Base-by-base conservation (phyloP, 139 green algal species). In the Haematococcus lacustris region DNA sequence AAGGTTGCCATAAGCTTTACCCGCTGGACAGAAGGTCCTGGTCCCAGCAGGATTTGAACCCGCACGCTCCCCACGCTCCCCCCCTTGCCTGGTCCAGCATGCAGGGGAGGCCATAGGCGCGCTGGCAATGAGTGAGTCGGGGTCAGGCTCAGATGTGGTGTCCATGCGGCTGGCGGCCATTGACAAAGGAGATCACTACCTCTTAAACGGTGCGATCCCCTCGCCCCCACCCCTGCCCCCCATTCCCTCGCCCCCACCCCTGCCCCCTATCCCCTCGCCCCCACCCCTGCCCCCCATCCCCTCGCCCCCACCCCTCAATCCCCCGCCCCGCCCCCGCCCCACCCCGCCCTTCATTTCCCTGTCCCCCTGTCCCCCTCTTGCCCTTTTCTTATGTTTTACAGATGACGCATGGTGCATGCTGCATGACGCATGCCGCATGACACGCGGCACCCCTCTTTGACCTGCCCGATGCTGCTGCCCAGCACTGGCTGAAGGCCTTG, bases 91-190 rank as follows among this genome's bases (percentile, higher is more conserved):
- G n/a, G n/a, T n/a, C n/a, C n/a, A n/a, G n/a, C 13, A 28, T 71
- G 35, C 80, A 89, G 93, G 93, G 13, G 92, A 97, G 71, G 75
- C 88, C 66, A 87, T 98, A 4, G 93, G 93, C 0, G 93, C 93
- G 0, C 83, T 98, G 40, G 82, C 93, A 6, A 98, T 98, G 84
- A 90, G 77, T 30, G 93, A 98, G 80, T 80, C 92, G 1, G 84
- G 84, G 13, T 77, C 89, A 7, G 93, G 93, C 2, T 91, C 80
- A 7, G 93, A 98, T 71, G 93, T 96, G 1, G 91, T 97, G 30
- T 85, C 76, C 87, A 96, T 98, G 93, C 76, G 74, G 33, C 83
- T 78, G 28, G 71, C 79, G 0, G 90, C 92, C 70, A 82, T 86
- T 21, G 41, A 79, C 17, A 80, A 71, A 38, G 76, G 75, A 0